Evolutionary conservation across 2,329 filamentous ascomycete genomes (phyloP), one percentile per base, ranked within the genome.

Genomic region (Pleochaeta shiraiana): DNA sequence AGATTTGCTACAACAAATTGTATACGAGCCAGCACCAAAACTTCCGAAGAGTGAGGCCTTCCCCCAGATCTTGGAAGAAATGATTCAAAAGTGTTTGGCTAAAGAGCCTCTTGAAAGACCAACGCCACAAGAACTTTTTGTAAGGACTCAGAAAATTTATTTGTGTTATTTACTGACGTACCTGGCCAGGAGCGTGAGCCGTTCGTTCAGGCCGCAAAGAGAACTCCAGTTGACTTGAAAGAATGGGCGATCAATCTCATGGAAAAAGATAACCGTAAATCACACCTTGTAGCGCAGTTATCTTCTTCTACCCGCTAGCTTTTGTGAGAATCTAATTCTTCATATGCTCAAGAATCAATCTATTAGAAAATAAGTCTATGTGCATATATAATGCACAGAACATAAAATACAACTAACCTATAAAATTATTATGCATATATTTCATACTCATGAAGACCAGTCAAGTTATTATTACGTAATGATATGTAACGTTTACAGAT

Each of bases 1-100:
- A 65, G 93, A 98, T 75, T 81, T 98, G 66, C 78, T 98, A 60
- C 93, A 98, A 75, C 91, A 95, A 74, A 98, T 98, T 74, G 93
- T 98, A 28, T 87, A 97, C 73, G 93, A 98, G 75, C 90, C 91
- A 3, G 90, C 93, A 3, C 93, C 93, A 0, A 91, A 83, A 73
- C 81, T 98, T 63, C 93, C 93, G 50, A 95, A 96, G 82, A 96
- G 91, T 72, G 93, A 97, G 73, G 93, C 93, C 1, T 98, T 98
- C 79, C 93, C 93, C 0, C 83, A 84, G 31, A 97, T 97, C 68
- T 77, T 98, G 59, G 92, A 97, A 70, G 90, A 97, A 68, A 95
- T 97, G 83, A 92, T 97, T 65, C 90, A 93, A 69, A 95, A 95
- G 74, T 98, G 93, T 76, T 77, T 98, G 68, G 85, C 86, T 74